A percentile compares a stretch with the other conserved stretches of the same genome.
Conservation (phyloP, 345 rosid species). For the Pugionium cornutum region DNA sequence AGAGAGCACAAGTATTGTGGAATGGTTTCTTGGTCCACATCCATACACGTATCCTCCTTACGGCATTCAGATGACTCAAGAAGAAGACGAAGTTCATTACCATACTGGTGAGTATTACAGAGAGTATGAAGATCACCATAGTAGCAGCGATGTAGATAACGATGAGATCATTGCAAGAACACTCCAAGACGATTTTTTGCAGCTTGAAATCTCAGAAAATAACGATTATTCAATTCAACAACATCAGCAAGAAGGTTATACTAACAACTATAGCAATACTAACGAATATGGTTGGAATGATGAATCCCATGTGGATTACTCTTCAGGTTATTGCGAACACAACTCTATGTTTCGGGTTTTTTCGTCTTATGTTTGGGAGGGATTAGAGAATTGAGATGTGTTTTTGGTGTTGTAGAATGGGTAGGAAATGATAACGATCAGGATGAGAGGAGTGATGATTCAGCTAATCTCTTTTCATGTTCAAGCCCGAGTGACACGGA, state of each 20-base stretch:
- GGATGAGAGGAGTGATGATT: constrained; percentile 56
- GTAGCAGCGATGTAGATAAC: constrained; percentile 54
- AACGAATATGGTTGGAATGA: constrained; percentile 47
- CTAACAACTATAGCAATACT: constrained; percentile 39
- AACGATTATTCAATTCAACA: constrained; percentile 45
- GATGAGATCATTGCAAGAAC: constrained; percentile 87
- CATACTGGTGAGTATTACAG: constrained; percentile 47
- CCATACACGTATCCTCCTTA: constrained; percentile 53
- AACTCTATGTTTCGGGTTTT: neutral
- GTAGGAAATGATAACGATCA: constrained; percentile 58
- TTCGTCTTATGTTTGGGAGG: constrained; percentile 3
- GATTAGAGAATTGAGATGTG: constrained; percentile 8
- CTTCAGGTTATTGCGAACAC: constrained; percentile 51
- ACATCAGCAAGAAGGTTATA: constrained; percentile 37
- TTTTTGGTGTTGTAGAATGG: constrained; percentile 38
- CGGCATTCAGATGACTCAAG: constrained; percentile 48
- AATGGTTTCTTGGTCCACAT: constrained; percentile 73
- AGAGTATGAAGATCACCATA: constrained; percentile 52
- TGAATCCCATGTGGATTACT: constrained; percentile 44
- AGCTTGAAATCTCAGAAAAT: constrained; percentile 60
- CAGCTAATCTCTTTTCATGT: constrained; percentile 53
- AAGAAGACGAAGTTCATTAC: constrained; percentile 26
- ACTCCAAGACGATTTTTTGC: constrained; percentile 86
- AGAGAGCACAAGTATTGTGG: constrained; percentile 41
- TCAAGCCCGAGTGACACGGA: constrained; percentile 65